These are phyloP conservation scores for Stephania yunnanensis DNA, from an alignment of 164 flowering plant species.

Conservation along the genomic window DNA sequence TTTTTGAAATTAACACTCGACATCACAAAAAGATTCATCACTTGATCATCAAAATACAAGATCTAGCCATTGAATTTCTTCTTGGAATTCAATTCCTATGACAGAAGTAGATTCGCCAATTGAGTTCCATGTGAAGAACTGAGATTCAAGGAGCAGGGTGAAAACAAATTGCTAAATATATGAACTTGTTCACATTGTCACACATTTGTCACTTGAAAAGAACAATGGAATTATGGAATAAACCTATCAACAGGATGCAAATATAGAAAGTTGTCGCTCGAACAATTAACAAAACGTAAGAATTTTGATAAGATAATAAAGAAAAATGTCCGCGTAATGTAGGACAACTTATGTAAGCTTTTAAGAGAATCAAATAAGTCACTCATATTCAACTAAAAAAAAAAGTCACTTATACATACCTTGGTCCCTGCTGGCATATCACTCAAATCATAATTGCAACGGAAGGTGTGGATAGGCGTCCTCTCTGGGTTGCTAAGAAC, in stretches of 20 bases:
- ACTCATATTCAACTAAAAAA: neutral
- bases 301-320: neutral
- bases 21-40: too few species aligned
- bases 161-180: too few species aligned
- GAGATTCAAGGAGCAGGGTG: neutral
- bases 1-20: too few species aligned
- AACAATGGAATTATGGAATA: too few species aligned
- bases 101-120: too few species aligned
- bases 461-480: constrained; percentile 90
- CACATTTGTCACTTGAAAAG: too few species aligned
- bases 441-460: constrained; percentile 85
- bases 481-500: constrained; percentile 94
- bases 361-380: neutral
- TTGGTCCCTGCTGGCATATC: constrained; percentile 98
- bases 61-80: too few species aligned
- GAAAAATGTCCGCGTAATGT: neutral
- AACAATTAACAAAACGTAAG: neutral
- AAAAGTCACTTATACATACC: constrained; percentile 30
- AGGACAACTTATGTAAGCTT: neutral
- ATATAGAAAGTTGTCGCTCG: neutral
- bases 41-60: too few species aligned
- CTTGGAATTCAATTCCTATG: too few species aligned
- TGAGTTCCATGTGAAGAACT: neutral
- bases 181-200: too few species aligned
- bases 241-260: neutral